Evolutionary conservation across 768 basidiomycete species (phyloP).

Genomic region (Leccinum subgranulosum): DNA sequence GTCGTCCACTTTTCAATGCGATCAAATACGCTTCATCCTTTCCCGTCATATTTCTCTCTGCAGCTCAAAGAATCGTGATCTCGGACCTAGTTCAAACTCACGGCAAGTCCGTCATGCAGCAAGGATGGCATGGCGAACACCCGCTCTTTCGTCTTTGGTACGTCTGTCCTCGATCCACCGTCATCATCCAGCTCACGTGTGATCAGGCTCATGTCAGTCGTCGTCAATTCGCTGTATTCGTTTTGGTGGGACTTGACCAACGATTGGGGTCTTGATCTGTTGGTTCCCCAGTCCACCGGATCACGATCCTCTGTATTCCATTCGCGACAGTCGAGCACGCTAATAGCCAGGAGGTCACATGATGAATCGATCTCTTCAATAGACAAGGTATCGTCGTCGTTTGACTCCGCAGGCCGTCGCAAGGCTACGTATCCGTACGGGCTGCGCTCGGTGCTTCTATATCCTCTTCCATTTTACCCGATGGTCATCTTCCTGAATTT

Average conservation of each 20-base stretch:
- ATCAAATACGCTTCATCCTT: constrained; percentile 96
- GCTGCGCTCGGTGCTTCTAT: constrained; percentile 71
- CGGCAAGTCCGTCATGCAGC: constrained; percentile 40
- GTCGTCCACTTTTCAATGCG: constrained; percentile 83
- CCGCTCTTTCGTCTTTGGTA: constrained; percentile 84
- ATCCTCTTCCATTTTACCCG: constrained; percentile 83
- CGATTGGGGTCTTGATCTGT: constrained; percentile 90
- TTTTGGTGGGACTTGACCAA: constrained; percentile 99
- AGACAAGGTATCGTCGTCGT: constrained; percentile 13
- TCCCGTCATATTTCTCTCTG: constrained; percentile 93
- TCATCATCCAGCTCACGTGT: constrained; percentile 2
- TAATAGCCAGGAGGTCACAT: constrained; percentile 18
- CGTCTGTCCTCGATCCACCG: constrained; percentile 20
- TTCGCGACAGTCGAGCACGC: constrained; percentile 39
- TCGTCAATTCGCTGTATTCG: constrained; percentile 88
- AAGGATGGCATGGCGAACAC: constrained; percentile 73
- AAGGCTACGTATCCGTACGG: constrained; percentile 54
- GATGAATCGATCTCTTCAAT: not conserved
- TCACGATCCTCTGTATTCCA: constrained; percentile 43
- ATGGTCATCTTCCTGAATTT: constrained; percentile 80
- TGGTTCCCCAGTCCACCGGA: constrained; percentile 39
- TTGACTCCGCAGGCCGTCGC: constrained; percentile 13
- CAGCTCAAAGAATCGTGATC: constrained; percentile 75
- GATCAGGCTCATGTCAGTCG: constrained; percentile 75
- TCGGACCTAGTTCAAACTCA: constrained; percentile 52